phyloP scores from a whole-genome alignment of 306 rosid species.

The Cucurbita pepo region DNA sequence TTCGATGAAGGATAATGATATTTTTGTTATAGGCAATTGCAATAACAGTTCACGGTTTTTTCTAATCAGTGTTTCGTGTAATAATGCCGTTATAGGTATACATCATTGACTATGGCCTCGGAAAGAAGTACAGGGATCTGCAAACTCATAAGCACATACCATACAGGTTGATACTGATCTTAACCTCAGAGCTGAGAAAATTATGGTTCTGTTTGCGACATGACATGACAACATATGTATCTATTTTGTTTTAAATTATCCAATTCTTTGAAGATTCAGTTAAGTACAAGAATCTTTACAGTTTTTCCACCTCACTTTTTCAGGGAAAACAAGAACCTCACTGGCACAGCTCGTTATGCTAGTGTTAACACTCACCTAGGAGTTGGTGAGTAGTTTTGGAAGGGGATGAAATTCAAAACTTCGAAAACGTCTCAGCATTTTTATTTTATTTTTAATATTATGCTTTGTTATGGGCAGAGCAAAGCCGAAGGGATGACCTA shows the following conservation, averaged over 20 bases:
- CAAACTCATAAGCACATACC: slow-evolving; percentile 97
- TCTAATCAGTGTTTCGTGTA: not conserved
- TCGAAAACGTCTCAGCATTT: slow-evolving; percentile 3
- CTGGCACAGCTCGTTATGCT: slow-evolving; percentile 99
- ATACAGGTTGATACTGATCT: slow-evolving; percentile 45
- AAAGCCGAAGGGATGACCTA: slow-evolving; percentile 99
- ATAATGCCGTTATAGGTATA: slow-evolving; percentile 53
- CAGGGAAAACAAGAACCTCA: slow-evolving; percentile 97
- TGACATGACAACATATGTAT: not conserved
- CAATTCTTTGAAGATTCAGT: not conserved
- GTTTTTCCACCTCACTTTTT: not conserved
- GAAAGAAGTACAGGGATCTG: slow-evolving; percentile 89
- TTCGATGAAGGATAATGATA: not conserved
- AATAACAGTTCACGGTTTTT: not conserved
- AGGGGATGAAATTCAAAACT: not conserved
- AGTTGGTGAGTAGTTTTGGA: slow-evolving; percentile 53
- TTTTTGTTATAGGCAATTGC: not conserved
- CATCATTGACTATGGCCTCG: slow-evolving; percentile 89
- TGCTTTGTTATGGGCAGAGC: slow-evolving; percentile 40
- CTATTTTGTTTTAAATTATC: not conserved
- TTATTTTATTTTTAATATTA: slow-evolving; percentile 18
- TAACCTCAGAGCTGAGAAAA: not conserved
- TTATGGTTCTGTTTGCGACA: not conserved
- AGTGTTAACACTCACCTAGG: slow-evolving; percentile 99
- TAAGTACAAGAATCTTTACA: not conserved